Base-by-base conservation (phyloP, 2,329 filamentous ascomycete genomes). In the Fusarium tanahbumbuense region DNA sequence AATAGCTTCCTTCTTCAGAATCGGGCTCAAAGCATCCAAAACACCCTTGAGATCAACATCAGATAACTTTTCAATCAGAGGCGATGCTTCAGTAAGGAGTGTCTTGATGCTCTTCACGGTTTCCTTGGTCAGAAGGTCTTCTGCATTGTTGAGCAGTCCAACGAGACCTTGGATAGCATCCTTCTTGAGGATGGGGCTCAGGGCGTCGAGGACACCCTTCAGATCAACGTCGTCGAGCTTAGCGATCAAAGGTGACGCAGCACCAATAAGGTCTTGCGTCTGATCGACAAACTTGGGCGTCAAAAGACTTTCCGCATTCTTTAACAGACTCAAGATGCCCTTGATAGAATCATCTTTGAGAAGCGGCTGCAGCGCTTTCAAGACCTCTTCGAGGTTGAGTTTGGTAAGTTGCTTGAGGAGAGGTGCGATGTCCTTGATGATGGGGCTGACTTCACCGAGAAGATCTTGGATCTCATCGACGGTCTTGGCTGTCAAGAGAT, bases 1-100 rank as follows among this genome's bases (percentile, higher is more conserved):
- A 7, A 79, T 74, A 0, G 72, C 72, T 0, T 78, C 75, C 25
- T 71, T 61, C 10, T 72, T 75, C 1, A 79, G 52, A 1, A 79
- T 65, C 0, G 77, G 74, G 46, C 62, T 65, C 1, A 73, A 54
- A 0, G 67, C 65, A 1, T 77, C 67, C 1, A 81, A 53, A 0
- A 82, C 56, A 8, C 74, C 75, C 57, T 77, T 67, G 0, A 83
- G 67, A 22, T 82, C 78, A 13, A 82, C 67, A 20, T 79, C 75
- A 13, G 76, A 59, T 0, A 79, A 48, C 8, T 72, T 71, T 2
- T 78, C 69, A 3, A 78, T 70, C 5, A 76, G 56, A 4, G 69
- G 69, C 0, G 64, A 65, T 3, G 62, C 60, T 3, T 64, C 25
- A 0, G 45, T 28, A 0, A 64, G n/a, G 1, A 64, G 34, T 0